Conservation (phyloP, 2,329 filamentous ascomycete species). For the Blastomyces silverae region DNA sequence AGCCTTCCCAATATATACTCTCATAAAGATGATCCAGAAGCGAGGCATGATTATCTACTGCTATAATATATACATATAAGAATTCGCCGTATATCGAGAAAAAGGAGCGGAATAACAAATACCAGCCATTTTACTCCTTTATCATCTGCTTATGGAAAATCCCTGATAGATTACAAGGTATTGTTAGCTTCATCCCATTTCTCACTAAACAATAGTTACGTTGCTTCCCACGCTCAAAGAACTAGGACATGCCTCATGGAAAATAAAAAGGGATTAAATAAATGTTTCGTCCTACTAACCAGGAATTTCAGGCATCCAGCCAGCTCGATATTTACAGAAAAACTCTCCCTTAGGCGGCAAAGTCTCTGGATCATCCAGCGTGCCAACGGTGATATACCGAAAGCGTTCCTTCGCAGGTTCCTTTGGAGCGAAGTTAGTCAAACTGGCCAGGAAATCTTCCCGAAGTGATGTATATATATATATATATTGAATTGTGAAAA, state of each 20-base stretch:
- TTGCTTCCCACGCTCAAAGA: too few species aligned
- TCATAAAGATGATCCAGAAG: too few species aligned
- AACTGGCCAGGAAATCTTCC: too few species aligned
- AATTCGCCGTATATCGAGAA: too few species aligned
- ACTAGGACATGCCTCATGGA: too few species aligned
- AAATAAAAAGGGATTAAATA: too few species aligned
- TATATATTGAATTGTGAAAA: not conserved
- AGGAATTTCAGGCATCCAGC: constrained; percentile 48
- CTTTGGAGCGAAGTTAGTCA: constrained; percentile 19
- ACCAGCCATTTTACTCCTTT: constrained; percentile 32
- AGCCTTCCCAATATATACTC: too few species aligned
- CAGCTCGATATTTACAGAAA: constrained; percentile 45
- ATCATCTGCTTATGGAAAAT: constrained; percentile 45
- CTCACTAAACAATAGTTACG: not conserved
- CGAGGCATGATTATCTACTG: too few species aligned
- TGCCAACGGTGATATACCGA: constrained; percentile 45
- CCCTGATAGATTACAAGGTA: constrained; percentile 24
- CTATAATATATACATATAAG: too few species aligned
- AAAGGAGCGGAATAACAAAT: too few species aligned
- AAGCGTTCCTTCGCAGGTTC: constrained; percentile 32
- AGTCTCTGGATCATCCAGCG: constrained; percentile 45
- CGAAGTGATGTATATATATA: too few species aligned
- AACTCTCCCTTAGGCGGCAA: constrained; percentile 51
- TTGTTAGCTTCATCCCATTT: constrained; percentile 14
- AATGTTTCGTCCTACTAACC: constrained; percentile 29